These are phyloP conservation scores for Tuctoria greenei DNA, from an alignment of 176 grass and related monocot species.

Conservation along the genomic window DNA sequence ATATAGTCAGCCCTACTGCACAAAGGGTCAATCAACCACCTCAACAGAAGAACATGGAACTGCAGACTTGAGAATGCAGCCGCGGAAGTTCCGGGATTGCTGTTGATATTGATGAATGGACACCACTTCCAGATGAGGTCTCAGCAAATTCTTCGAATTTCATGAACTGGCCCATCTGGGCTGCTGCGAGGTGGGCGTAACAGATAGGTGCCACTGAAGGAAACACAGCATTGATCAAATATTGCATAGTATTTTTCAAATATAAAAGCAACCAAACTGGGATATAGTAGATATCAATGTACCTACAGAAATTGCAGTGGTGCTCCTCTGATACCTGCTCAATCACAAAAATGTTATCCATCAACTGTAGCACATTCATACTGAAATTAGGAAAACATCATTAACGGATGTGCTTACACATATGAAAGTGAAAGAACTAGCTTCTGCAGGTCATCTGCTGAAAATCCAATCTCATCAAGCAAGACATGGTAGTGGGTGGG, in stretches of 20 bases:
- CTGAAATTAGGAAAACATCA: conserved; percentile 1
- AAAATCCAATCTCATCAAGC: conserved; percentile 78
- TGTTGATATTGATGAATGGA: conserved; percentile 26
- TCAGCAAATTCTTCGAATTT: conserved; percentile 76
- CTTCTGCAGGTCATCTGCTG: conserved; percentile 74
- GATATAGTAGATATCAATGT: conserved; percentile 10
- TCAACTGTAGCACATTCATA: background rate
- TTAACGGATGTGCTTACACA: conserved; percentile 59
- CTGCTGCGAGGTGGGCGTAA: conserved; percentile 83
- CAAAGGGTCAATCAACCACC: background rate
- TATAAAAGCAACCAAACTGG: background rate
- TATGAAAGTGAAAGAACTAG: conserved; percentile 87
- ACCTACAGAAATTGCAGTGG: conserved; percentile 87
- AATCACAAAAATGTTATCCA: conserved; percentile 12
- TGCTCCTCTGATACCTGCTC: conserved; percentile 93
- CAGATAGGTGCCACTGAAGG: conserved; percentile 83
- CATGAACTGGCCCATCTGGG: conserved; percentile 78
- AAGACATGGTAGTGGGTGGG: conserved; percentile 93
- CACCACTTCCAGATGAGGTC: conserved; percentile 48
- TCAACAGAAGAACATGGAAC: conserved; percentile 97
- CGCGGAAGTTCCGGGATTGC: conserved; percentile 70
- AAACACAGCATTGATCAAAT: conserved; percentile 26
- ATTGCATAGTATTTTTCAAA: background rate
- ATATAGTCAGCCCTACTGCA: conserved; percentile 10
- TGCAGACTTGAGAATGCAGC: conserved; percentile 68